Conservation (phyloP, 495 filamentous ascomycete species). For the Hyaloscypha finlandica region DNA sequence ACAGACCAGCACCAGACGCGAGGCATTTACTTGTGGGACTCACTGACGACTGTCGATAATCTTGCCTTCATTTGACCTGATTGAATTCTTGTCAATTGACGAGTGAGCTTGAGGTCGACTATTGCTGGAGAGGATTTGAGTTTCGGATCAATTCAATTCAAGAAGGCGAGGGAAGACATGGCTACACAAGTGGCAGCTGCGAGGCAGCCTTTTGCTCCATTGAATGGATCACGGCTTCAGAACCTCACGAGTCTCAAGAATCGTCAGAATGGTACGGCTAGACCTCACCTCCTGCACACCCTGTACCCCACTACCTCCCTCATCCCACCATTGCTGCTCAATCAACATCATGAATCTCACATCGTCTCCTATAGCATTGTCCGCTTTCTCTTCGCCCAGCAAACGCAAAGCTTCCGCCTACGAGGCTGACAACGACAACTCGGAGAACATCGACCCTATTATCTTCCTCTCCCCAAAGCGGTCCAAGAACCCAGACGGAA, state of each 20-base stretch:
- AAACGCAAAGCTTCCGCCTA: constrained; percentile 27
- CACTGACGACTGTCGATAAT: constrained; percentile 2
- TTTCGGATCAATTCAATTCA: constrained; percentile 1
- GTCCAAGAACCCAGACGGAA: constrained; percentile 56
- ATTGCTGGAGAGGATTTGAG: constrained; percentile 2
- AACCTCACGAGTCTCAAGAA: constrained; percentile 61
- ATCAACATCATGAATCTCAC: constrained; percentile 21
- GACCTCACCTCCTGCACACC: constrained; percentile 4
- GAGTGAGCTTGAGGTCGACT: neutral
- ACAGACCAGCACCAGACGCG: neutral
- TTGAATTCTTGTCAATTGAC: neutral
- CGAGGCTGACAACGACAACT: constrained; percentile 47
- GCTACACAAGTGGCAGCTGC: constrained; percentile 33
- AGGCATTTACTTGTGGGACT: neutral
- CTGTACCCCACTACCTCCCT: constrained; percentile 1
- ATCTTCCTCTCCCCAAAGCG: constrained; percentile 64
- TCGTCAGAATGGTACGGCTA: constrained; percentile 60
- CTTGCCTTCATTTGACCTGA: neutral
- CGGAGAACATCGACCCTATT: constrained; percentile 80
- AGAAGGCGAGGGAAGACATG: constrained; percentile 19
- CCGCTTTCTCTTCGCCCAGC: constrained; percentile 21
- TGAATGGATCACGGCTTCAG: constrained; percentile 54
- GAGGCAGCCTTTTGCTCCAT: constrained; percentile 60
- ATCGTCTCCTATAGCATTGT: constrained; percentile 22
- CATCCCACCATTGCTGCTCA: neutral